Percentiles rank a stretch among this genome's conserved stretches.
These are phyloP conservation scores for Diutina scorzettiae DNA, from an alignment of 1,139 yeast species.

Conservation along the genomic window DNA sequence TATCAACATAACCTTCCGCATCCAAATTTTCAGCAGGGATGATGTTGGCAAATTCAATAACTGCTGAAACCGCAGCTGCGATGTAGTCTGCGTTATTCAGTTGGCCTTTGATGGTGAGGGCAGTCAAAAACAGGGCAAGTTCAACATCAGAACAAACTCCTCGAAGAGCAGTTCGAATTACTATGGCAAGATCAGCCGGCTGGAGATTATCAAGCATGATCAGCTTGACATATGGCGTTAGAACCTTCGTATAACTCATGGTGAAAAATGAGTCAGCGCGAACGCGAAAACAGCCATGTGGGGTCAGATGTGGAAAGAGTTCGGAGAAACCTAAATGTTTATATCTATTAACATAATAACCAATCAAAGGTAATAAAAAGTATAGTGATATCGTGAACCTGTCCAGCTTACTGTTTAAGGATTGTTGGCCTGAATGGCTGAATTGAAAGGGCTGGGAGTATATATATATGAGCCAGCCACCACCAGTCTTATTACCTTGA, in stretches of 20 bases:
- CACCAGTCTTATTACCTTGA: no score
- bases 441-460: no score
- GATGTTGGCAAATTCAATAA: conserved; percentile 47
- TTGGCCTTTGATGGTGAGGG: conserved; percentile 58
- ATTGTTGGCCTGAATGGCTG: no score
- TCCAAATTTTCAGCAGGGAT: conserved; percentile 33
- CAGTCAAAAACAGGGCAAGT: conserved; percentile 68
- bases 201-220: conserved; percentile 42
- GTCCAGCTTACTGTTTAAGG: no score
- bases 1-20: conserved; percentile 56
- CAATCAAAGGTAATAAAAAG: no score
- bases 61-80: conserved; percentile 72
- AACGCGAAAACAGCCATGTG: no score
- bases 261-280: no score
- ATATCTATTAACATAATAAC: no score
- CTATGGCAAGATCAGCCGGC: conserved; percentile 48
- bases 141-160: conserved; percentile 60
- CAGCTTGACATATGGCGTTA: conserved; percentile 52
- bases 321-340: no score
- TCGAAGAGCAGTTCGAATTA: conserved; percentile 46
- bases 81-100: conserved; percentile 75
- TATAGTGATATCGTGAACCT: no score
- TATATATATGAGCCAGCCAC: no score
- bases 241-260: background rate
- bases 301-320: no score